Evolutionary conservation across 148 eudicot genomes (phyloP).

Genomic region (Cornus florida): DNA sequence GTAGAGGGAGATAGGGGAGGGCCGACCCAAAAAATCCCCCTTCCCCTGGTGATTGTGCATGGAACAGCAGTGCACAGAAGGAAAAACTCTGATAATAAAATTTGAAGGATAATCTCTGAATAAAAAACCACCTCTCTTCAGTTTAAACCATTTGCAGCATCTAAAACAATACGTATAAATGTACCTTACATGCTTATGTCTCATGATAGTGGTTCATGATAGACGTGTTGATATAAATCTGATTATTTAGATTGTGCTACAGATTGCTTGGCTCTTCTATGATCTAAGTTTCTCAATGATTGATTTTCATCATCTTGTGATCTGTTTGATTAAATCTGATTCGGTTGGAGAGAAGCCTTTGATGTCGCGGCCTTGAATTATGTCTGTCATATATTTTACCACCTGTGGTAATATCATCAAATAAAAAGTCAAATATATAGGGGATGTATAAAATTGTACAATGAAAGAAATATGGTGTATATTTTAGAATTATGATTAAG

Average conservation of each 20-base stretch:
- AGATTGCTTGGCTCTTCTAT: not conserved
- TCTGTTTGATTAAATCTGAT: not conserved
- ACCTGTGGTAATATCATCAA: not conserved
- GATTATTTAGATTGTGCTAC: not conserved
- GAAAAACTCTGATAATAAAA: too few relatives aligned
- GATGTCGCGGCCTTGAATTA: constrained; percentile 5
- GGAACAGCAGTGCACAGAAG: too few relatives aligned
- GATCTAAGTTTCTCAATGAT: too few relatives aligned
- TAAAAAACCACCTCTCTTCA: not conserved
- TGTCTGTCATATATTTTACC: not conserved
- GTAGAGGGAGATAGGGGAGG: too few relatives aligned
- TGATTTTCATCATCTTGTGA: not conserved
- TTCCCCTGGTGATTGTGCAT: too few relatives aligned
- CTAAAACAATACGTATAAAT: not conserved
- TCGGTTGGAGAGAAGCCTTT: constrained; percentile 16
- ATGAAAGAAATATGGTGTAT: not conserved
- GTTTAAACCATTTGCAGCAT: not conserved
- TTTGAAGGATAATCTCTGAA: too few relatives aligned
- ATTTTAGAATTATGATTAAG: not conserved
- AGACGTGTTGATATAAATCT: not conserved
- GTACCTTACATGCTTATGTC: not conserved
- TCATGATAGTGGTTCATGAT: not conserved
- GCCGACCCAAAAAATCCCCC: too few relatives aligned
- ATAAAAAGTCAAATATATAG: not conserved
- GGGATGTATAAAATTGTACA: not conserved